Base-by-base conservation (phyloP, 176 grass and related monocot genomes). In the Oryza punctata region DNA sequence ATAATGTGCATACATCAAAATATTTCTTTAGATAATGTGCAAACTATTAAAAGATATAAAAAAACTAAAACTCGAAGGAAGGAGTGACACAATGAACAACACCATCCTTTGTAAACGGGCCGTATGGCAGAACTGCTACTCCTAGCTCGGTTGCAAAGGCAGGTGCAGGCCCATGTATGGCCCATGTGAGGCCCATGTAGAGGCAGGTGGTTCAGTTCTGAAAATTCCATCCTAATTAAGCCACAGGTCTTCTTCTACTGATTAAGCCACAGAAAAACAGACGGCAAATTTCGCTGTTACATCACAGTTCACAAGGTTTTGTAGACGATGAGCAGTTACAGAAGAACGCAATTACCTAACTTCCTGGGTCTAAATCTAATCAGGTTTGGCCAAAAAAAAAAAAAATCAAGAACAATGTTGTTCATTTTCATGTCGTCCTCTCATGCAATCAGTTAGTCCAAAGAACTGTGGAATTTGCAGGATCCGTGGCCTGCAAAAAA, bases 401-500 rank as follows among this genome's bases (percentile, higher is more conserved):
- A 60, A 29, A 72, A 65, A 65, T 50, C 14, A 43, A 29, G 1
- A 52, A 37, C 35, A 23, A 0, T 21, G 25, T 27, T 67, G 19
- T 5, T 44, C 15, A 0, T 54, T 47, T 23, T 7, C 27, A 1
- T 15, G 1, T 35, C 26, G 11, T 78, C 63, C 65, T 72, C 32
- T n/a, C 14, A 43, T 19, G 24, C 6, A 13, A 49, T 57, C 18
- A 7, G 18, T 77, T 69, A 91, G 19, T 18, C 81, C 78, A 82
- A 72, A 12, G 89, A 89, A 80, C 82, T 90, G 28, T 63, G 76
- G 74, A 84, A 92, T 84, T 83, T 88, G 87, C 94, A 94, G 57
- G 81, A 91, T 80, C 89, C 91, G 45, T 90, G 70, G 67, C 94
- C 94, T 97, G 89, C 54, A 84, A 30, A 57, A 61, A 23, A 60